Conservation (phyloP, 768 basidiomycete species). For the Boletus vinaceobasis region DNA sequence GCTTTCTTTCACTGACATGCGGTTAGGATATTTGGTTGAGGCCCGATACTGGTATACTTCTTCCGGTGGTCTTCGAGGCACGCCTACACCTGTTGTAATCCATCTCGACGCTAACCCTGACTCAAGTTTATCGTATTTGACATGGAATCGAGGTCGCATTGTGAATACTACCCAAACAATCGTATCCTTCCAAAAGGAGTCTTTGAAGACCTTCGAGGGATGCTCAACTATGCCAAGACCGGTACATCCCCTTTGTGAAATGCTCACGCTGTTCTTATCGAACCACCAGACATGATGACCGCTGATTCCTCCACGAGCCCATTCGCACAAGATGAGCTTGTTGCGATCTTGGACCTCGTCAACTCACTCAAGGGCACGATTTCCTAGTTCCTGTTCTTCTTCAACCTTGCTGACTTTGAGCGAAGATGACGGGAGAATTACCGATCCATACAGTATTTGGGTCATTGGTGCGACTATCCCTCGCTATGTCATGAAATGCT, state of each 20-base stretch:
- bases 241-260: constrained; percentile 1
- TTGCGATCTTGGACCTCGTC: constrained; percentile 12
- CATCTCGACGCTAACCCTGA: background rate
- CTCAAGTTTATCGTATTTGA: background rate
- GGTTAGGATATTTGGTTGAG: constrained; percentile 13
- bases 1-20: background rate
- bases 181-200: constrained; percentile 1
- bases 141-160: constrained; percentile 12
- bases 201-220: constrained; percentile 10
- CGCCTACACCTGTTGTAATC: background rate
- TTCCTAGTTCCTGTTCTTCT: background rate
- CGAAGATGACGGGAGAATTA: constrained; percentile 3
- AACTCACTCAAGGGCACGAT: constrained; percentile 10
- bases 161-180: constrained; percentile 13
- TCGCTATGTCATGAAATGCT: background rate
- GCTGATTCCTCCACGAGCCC: constrained; percentile 17
- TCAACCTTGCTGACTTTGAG: background rate
- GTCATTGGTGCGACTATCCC: constrained; percentile 6
- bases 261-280: background rate
- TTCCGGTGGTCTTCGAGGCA: background rate
- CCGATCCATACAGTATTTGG: constrained; percentile 8
- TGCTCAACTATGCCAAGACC: constrained; percentile 15
- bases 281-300: constrained; percentile 11
- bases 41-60: constrained; percentile 12
- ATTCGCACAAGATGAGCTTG: constrained; percentile 13